A percentile compares a stretch with the other conserved stretches of the same genome.
Evolutionary conservation across 1,139 yeast species (phyloP).

Genomic region (Candida tetrigidarum): DNA sequence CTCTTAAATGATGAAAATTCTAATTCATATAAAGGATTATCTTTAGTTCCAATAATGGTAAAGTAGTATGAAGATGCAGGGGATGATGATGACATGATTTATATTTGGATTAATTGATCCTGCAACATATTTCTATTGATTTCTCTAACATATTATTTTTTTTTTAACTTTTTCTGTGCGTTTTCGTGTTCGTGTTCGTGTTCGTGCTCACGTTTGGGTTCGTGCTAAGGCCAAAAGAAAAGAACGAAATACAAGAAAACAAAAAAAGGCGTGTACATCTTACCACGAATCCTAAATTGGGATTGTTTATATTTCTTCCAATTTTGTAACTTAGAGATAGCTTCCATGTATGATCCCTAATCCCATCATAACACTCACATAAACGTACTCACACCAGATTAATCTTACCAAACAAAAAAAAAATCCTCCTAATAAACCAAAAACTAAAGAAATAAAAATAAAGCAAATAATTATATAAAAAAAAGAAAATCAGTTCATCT

Average conservation of each 20-base stretch:
- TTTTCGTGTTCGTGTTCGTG: background rate
- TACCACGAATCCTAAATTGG: background rate
- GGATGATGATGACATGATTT: background rate
- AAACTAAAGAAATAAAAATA: no score
- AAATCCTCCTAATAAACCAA: no score
- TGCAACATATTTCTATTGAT: no score
- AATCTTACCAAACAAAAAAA: no score
- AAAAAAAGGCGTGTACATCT: slow-evolving; percentile 1
- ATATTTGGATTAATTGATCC: background rate
- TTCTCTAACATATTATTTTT: no score
- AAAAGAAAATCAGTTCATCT: slow-evolving; percentile 1
- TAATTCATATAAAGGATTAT: slow-evolving; percentile 84
- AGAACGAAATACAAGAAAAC: background rate
- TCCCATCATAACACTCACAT: background rate
- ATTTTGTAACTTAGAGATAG: slow-evolving; percentile 4
- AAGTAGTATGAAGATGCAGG: slow-evolving; percentile 72
- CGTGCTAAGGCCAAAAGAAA: slow-evolving; percentile 1
- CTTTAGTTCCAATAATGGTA: slow-evolving; percentile 86
- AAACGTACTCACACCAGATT: background rate
- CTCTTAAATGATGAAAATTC: slow-evolving; percentile 77
- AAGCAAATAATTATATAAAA: no score
- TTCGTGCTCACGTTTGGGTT: background rate
- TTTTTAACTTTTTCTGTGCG: no score
- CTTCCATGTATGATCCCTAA: background rate
- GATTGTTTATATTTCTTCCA: slow-evolving; percentile 2